Percentiles rank a stretch among this genome's conserved stretches.
phyloP scores from a whole-genome alignment of 306 rosid genomes.

The Cucurbita maxima region DNA sequence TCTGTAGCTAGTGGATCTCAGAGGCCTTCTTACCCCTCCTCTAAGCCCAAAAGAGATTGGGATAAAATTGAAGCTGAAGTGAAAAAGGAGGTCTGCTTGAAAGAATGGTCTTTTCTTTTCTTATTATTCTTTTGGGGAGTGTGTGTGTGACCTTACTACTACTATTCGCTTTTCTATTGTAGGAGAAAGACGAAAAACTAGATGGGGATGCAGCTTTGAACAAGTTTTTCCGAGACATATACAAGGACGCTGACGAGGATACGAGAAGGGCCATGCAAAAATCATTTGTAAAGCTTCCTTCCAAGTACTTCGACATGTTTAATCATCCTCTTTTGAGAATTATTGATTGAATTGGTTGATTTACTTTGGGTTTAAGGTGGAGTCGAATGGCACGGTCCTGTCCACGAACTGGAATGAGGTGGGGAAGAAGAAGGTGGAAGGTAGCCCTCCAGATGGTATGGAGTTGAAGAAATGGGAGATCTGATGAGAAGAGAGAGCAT shows the following conservation, averaged over 20 bases:
- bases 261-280: slow-evolving; percentile 83
- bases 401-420: slow-evolving; percentile 98
- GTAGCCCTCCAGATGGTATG: slow-evolving; percentile 98
- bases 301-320: background rate
- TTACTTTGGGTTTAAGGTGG: slow-evolving; percentile 29
- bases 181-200: slow-evolving; percentile 93
- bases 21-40: slow-evolving; percentile 70
- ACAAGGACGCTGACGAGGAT: slow-evolving; percentile 87
- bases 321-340: background rate
- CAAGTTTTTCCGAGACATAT: slow-evolving; percentile 80
- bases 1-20: slow-evolving; percentile 30
- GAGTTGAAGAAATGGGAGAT: slow-evolving; percentile 84
- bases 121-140: background rate
- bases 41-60: slow-evolving; percentile 66
- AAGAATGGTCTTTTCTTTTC: background rate
- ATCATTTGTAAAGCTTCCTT: slow-evolving; percentile 56
- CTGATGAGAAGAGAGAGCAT: slow-evolving; percentile 1
- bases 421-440: slow-evolving; percentile 79
- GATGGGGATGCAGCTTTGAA: slow-evolving; percentile 93
- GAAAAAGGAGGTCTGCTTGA: slow-evolving; percentile 61
- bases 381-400: slow-evolving; percentile 66
- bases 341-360: background rate
- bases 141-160: background rate
- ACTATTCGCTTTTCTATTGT: slow-evolving; percentile 8
- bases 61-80: slow-evolving; percentile 80